phyloP scores from a whole-genome alignment of 805 yeast genomes.

The Isabelozyma pseudorhagii region DNA sequence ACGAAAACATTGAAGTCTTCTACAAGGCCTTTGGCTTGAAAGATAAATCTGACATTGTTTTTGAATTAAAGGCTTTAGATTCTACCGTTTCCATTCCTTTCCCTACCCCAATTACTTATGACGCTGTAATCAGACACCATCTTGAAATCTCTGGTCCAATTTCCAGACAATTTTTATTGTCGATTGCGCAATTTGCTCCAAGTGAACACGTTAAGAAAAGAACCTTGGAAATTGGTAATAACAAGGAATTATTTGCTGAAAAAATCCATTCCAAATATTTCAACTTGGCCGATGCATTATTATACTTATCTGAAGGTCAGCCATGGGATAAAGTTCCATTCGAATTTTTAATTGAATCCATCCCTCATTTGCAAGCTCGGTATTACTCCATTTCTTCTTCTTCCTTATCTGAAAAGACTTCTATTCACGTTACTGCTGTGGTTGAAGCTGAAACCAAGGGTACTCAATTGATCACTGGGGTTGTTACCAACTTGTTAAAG shows the following conservation, averaged over 20 bases:
- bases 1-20: constrained; percentile 69
- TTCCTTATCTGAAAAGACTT: constrained; percentile 68
- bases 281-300: constrained; percentile 75
- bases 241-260: constrained; percentile 65
- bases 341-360: constrained; percentile 75
- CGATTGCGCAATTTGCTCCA: constrained; percentile 83
- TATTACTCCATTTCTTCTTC: constrained; percentile 96
- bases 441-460: constrained; percentile 61
- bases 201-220: constrained; percentile 48
- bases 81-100: constrained; percentile 61
- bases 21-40: constrained; percentile 59
- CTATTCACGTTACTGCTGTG: constrained; percentile 84
- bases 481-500: constrained; percentile 83
- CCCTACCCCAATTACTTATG: constrained; percentile 86
- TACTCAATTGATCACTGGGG: constrained; percentile 62
- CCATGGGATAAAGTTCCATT: constrained; percentile 82
- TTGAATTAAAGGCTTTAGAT: constrained; percentile 68
- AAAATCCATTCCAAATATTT: constrained; percentile 59
- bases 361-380: constrained; percentile 86
- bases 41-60: constrained; percentile 50
- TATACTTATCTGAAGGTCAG: constrained; percentile 54
- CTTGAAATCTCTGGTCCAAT: constrained; percentile 91
- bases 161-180: constrained; percentile 78
- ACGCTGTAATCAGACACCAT: constrained; percentile 78
- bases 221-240: constrained; percentile 55